Base-by-base conservation (phyloP, 192 early-diverging fungal genomes). In the Dissophora globulifera region DNA sequence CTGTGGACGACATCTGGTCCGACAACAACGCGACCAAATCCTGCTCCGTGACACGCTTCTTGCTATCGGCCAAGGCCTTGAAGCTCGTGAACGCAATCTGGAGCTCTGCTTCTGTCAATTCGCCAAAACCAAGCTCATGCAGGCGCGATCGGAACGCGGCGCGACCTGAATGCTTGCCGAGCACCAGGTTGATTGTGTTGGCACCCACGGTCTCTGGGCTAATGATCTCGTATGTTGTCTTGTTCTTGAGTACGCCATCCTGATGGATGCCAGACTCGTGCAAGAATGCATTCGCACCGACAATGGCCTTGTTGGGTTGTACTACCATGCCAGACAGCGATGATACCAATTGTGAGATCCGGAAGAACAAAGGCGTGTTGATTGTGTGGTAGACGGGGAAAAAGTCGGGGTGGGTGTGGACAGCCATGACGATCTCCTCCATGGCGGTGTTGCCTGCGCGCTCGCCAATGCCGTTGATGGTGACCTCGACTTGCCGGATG, bases 231-330 rank as follows among this genome's bases (percentile, higher is more conserved):
- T 98, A 98, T 0, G 96, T 98, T 38, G 80, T 82, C 78, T 95
- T 95, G 85, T 97, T 89, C 83, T 98, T 98, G 50, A 98, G 88
- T 55, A 98, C 92, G 56, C 96, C 96, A 80, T 98, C 96, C 79
- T 98, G 96, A 80, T 98, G 96, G 80, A 98, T 98, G 30, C 96
- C 96, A 62, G 93, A 95, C 84, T 98, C 95, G 78, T 98, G 96
- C 70, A 95, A 83, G 62, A 98, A 98, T 22, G 96, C 96, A 67
- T 98, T 98, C 54, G 91, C 88, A 26, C 96, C 96, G 38, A 98
- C 96, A 69, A 98, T 98, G 42, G 96, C 95, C 84, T 98, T 98
- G 88, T 98, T 98, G 27, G 95, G 88, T 78, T 98, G 96, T 42
- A 98, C 91, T n/a, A 88, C 78, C 95, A 98, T 96, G 20, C 96